A percentile compares a stretch with the other conserved stretches of the same genome.
These are phyloP conservation scores for Physaria fendleri DNA, from an alignment of 345 rosid genomes.

Conservation along the genomic window DNA sequence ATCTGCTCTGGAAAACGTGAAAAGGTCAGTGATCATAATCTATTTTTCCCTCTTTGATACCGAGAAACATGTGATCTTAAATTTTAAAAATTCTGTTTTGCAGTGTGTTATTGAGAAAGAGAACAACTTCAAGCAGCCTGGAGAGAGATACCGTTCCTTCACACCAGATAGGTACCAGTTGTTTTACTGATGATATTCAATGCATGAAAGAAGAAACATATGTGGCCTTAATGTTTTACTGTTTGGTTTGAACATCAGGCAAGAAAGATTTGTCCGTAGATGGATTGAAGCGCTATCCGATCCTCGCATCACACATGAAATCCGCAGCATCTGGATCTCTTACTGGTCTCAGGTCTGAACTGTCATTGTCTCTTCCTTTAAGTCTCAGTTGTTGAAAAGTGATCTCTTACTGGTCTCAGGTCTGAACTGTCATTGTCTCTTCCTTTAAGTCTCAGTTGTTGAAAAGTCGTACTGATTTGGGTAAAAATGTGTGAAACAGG, in stretches of 20 bases:
- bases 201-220: not conserved
- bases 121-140: constrained; percentile 90
- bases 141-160: constrained; percentile 81
- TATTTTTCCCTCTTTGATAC: not conserved
- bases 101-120: constrained; percentile 75
- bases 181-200: not conserved
- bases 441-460: not conserved
- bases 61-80: not conserved
- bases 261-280: constrained; percentile 66
- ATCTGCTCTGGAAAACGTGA: constrained; percentile 73
- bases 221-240: not conserved
- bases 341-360: constrained; percentile 66
- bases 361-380: not conserved
- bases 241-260: constrained; percentile 38
- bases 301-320: constrained; percentile 72
- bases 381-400: no score
- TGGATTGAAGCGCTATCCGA: constrained; percentile 69
- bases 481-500: constrained; percentile 22
- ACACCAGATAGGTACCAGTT: constrained; percentile 59
- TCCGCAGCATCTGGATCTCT: constrained; percentile 76
- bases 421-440: not conserved
- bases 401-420: no score
- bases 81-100: not conserved
- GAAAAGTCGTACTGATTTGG: not conserved
- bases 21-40: constrained; percentile 45